phyloP scores from a whole-genome alignment of 306 rosid genomes.

The Arachis stenosperma region DNA sequence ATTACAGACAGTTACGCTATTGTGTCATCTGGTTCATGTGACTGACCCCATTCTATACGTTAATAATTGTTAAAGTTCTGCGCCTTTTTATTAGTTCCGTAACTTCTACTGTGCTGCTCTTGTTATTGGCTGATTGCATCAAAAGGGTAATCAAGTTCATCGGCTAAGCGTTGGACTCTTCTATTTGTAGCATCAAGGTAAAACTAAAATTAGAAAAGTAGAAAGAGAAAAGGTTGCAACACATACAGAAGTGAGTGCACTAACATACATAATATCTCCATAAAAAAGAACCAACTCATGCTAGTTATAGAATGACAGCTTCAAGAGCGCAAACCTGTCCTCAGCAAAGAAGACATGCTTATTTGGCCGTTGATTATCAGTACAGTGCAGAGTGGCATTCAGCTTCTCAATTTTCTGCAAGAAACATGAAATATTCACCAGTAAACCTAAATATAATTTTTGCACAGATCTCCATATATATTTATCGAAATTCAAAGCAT shows the following conservation, averaged over 20 bases:
- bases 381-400: slow-evolving; percentile 62
- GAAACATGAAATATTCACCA: slow-evolving; percentile 16
- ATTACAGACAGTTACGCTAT: too few relatives aligned
- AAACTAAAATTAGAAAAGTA: not conserved
- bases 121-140: not conserved
- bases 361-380: slow-evolving; percentile 55
- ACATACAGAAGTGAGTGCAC: not conserved
- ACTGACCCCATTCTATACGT: too few relatives aligned
- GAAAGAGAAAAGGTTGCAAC: not conserved
- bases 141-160: slow-evolving; percentile 14
- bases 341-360: slow-evolving; percentile 70
- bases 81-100: not conserved
- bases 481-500: not conserved
- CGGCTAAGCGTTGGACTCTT: slow-evolving; percentile 3
- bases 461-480: slow-evolving; percentile 7
- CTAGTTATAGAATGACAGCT: slow-evolving; percentile 1
- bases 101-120: not conserved
- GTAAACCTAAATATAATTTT: slow-evolving; percentile 3
- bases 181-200: not conserved
- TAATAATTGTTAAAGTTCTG: too few relatives aligned
- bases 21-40: too few relatives aligned
- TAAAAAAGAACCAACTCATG: slow-evolving; percentile 14
- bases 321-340: slow-evolving; percentile 59
- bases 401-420: slow-evolving; percentile 79
- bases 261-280: slow-evolving; percentile 7